Evolutionary conservation across 2,329 filamentous ascomycete species (phyloP), one percentile per base, ranked within the genome.

Genomic region (Cercospora beticola): DNA sequence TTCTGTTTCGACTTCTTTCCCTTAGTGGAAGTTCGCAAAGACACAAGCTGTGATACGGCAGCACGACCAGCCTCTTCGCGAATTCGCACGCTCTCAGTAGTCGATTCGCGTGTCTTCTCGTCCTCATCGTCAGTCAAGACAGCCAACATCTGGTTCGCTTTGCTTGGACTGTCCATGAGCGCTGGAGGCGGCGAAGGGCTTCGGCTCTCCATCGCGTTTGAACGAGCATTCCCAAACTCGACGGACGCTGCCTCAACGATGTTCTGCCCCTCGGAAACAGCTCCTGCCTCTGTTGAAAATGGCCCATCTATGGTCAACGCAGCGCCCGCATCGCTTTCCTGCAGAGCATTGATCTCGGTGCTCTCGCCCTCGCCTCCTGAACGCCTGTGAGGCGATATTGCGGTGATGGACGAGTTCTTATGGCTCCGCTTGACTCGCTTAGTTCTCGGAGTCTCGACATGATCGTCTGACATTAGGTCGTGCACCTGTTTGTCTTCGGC

Each of bases 51-150:
- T 21, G 74, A 76, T 16, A 77, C 79, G 49, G 79, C 77, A 64
- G 73, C 69, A 21, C 77, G 76, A 21, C 79, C 79, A 49, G 77
- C 75, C 52, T 77, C 62, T 67, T 82, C 81, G 16, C 76, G 77
- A 62, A 73, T 71, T 46, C 74, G 75, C 36, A 73, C 67, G 65
- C 75, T 75, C 54, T 75, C 70, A 70, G 75, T 65, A 59, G 72
- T 66, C 33, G 36, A 14, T n/a, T 64, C 54, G 10, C 43, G 23
- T 31, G 67, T 59, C 70, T 74, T 57, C 57, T 72, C 63, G 60
- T 71, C 16, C n/a, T 69, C 68, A 8, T 59, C 65, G 9, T 67
- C 62, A 8, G 69, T 49, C 7, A 71, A 62, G 4, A 67, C 72
- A 5, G 49, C 23, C 5, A 67, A 72, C 18, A 70, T 66, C 67